Conservation (phyloP, 2,329 filamentous ascomycete genomes). For the Chaetomium globosum region DNA sequence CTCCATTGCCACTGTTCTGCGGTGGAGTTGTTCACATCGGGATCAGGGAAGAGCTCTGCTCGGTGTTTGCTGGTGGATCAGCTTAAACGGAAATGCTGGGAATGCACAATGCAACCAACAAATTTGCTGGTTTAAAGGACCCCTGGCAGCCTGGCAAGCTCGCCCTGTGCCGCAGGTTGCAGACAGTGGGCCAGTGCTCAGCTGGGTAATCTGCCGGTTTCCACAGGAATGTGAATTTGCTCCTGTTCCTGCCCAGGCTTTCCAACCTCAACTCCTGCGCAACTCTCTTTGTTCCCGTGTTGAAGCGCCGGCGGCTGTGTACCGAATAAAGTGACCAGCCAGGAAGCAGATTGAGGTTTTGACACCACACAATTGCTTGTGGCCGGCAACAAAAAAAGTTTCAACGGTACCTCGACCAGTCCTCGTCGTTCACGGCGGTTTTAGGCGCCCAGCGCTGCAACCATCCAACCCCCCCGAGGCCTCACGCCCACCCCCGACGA, state of each 20-base stretch:
- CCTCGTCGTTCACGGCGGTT: conserved; percentile 24
- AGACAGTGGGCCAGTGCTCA: conserved; percentile 35
- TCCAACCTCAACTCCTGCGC: conserved; percentile 30
- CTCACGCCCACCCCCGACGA: conserved; percentile 25
- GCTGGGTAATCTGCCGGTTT: conserved; percentile 40
- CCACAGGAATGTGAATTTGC: conserved; percentile 45
- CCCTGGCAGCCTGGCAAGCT: conserved; percentile 21
- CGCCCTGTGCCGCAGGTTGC: conserved; percentile 23
- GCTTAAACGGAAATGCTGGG: neutral
- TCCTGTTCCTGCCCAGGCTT: conserved; percentile 30
- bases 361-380: conserved; percentile 11
- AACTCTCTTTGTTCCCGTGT: conserved; percentile 10
- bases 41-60: conserved; percentile 1
- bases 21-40: conserved; percentile 3
- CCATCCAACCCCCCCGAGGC: conserved; percentile 23
- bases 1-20: neutral
- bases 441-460: conserved; percentile 52
- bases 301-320: conserved; percentile 21
- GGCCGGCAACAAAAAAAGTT: conserved; percentile 17
- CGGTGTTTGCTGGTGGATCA: conserved; percentile 7
- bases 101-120: conserved; percentile 18
- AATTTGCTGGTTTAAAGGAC: conserved; percentile 21
- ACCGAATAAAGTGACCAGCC: conserved; percentile 17
- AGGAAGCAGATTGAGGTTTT: conserved; percentile 10
- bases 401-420: conserved; percentile 15